Evolutionary conservation across 805 yeast genomes (phyloP).

Genomic region (Metschnikowia proteae): DNA sequence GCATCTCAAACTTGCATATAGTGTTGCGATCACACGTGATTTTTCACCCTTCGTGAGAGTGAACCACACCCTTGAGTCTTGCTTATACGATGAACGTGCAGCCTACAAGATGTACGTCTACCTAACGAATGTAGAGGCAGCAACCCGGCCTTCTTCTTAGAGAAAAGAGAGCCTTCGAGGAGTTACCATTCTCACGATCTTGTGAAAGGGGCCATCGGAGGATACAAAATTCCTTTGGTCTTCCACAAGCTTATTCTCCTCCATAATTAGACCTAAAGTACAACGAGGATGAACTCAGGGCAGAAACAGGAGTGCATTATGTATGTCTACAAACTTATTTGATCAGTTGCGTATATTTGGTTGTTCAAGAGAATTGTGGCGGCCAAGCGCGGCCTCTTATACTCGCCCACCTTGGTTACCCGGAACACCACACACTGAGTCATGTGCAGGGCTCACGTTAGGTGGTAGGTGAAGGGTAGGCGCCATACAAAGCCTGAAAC

Average conservation of each 20-base stretch:
- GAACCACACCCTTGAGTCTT: background rate
- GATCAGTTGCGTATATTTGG: background rate
- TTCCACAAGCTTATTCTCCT: conserved; percentile 20
- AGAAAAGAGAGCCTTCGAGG: conserved; percentile 12
- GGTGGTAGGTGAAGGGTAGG: background rate
- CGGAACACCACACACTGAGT: conserved; percentile 1
- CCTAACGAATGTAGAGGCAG: conserved; percentile 12
- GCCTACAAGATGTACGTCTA: background rate
- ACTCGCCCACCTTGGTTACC: conserved; percentile 6
- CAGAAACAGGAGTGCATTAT: conserved; percentile 21
- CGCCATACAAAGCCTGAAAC: background rate
- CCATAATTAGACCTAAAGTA: conserved; percentile 19
- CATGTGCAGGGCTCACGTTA: background rate
- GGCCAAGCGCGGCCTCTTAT: conserved; percentile 8
- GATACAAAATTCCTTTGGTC: conserved; percentile 17
- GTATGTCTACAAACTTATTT: background rate
- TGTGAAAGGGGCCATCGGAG: conserved; percentile 14
- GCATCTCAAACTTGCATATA: background rate
- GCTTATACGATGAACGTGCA: background rate
- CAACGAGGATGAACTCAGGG: conserved; percentile 21
- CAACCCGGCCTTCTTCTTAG: conserved; percentile 12
- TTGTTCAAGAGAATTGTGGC: background rate
- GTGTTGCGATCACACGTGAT: conserved; percentile 10
- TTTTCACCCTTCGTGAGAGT: background rate
- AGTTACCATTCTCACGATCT: conserved; percentile 19